Conservation (phyloP, 805 yeast species). For the Candida ficus region DNA sequence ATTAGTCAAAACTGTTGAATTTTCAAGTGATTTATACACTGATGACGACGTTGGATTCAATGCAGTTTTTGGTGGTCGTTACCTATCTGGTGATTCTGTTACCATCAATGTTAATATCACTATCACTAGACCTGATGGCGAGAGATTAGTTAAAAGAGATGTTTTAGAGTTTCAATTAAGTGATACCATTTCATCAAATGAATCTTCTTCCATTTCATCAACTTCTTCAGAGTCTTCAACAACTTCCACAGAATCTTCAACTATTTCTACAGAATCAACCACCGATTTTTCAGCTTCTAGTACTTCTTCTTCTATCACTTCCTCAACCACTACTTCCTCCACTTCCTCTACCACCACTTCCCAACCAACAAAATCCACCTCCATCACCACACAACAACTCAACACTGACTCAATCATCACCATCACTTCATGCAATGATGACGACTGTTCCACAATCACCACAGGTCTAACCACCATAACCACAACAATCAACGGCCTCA, state of each 20-base stretch:
- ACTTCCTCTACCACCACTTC: too few species aligned
- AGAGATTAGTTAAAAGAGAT: slow-evolving; percentile 4
- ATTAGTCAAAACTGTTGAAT: background rate
- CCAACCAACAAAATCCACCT: too few species aligned
- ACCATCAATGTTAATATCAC: slow-evolving; percentile 2
- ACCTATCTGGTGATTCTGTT: slow-evolving; percentile 1
- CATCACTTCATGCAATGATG: too few species aligned
- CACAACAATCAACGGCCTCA: background rate
- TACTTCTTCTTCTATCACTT: background rate
- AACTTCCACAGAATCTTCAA: background rate
- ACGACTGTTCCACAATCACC: background rate
- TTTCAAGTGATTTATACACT: background rate
- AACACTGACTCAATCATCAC: too few species aligned
- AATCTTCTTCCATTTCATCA: background rate
- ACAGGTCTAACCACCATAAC: background rate
- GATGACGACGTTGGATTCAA: slow-evolving; percentile 5
- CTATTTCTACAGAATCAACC: background rate
- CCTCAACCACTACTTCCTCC: background rate
- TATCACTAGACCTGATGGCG: slow-evolving; percentile 2
- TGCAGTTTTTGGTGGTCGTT: slow-evolving; percentile 6
- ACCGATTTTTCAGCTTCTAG: background rate
- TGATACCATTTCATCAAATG: slow-evolving; percentile 4
- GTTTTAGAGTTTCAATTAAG: slow-evolving; percentile 1
- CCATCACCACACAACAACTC: too few species aligned
- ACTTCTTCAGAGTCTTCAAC: background rate